Conservation (phyloP, 441 rosid species). For the Omphalea diandra region DNA sequence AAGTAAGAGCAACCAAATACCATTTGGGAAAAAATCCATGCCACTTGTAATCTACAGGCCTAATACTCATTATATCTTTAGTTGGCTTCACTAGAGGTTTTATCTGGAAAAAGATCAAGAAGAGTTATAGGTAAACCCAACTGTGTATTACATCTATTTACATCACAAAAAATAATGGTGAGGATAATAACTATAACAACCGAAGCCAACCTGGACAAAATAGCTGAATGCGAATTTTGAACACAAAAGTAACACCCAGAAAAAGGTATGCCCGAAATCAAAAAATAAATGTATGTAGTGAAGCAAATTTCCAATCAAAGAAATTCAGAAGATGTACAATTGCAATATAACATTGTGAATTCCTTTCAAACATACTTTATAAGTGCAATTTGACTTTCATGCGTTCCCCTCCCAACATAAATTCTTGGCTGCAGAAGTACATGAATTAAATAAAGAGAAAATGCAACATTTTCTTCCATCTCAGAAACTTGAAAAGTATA, state of each 20-base stretch:
- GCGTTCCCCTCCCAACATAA: constrained; percentile 98
- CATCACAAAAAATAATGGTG: background rate
- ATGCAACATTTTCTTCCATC: constrained; percentile 2
- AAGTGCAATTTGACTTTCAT: constrained; percentile 95
- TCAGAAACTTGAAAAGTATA: background rate
- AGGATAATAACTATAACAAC: constrained; percentile 2
- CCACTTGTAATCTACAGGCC: constrained; percentile 69
- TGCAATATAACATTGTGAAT: background rate
- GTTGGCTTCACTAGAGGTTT: constrained; percentile 94
- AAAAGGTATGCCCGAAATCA: constrained; percentile 76
- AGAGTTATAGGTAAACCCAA: constrained; percentile 15
- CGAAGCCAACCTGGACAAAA: constrained; percentile 69
- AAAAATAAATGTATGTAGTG: constrained; percentile 10
- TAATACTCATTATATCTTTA: constrained; percentile 74
- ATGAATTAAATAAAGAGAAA: constrained; percentile 30
- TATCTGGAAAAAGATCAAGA: constrained; percentile 45
- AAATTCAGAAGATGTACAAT: background rate
- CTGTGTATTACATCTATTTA: background rate
- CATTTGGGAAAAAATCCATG: constrained; percentile 89
- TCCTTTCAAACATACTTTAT: constrained; percentile 62
- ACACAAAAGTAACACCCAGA: constrained; percentile 79
- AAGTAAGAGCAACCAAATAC: constrained; percentile 39
- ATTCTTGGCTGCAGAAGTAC: constrained; percentile 86
- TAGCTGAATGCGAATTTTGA: constrained; percentile 78
- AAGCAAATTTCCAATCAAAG: constrained; percentile 18